Conservation (phyloP, 768 basidiomycete species). For the Gautieria morchelliformis region DNA sequence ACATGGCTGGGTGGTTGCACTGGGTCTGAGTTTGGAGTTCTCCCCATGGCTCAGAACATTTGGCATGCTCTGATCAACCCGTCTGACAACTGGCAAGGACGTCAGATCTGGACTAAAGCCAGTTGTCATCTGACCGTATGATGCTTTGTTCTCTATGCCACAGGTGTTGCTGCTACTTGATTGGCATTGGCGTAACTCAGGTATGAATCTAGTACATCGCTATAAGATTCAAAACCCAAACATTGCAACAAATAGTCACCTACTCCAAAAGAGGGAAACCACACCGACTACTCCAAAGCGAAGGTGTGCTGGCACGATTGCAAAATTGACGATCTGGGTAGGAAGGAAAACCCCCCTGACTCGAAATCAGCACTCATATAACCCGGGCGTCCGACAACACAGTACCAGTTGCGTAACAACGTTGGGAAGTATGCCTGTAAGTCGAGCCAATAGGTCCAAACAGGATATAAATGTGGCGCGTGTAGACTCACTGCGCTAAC, state of each 20-base stretch:
- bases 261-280: slow-evolving; percentile 79
- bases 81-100: no score
- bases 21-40: no score
- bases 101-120: no score
- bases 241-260: slow-evolving; percentile 20
- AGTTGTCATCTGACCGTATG: no score
- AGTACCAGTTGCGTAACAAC: slow-evolving; percentile 64
- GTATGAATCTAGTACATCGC: slow-evolving; percentile 39
- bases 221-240: neutral
- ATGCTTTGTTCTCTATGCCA: neutral
- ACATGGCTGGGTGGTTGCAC: no score
- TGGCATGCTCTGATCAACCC: no score
- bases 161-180: neutral
- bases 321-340: slow-evolving; percentile 72
- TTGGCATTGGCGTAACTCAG: slow-evolving; percentile 47
- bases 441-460: neutral
- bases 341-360: slow-evolving; percentile 65
- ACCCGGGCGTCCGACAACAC: neutral
- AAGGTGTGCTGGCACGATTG: slow-evolving; percentile 65
- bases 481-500: slow-evolving; percentile 25
- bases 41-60: no score
- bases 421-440: slow-evolving; percentile 64
- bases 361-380: neutral
- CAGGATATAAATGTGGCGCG: neutral
- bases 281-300: slow-evolving; percentile 67